Conservation (phyloP, 257 asterid species). For the Misopates orontium region DNA sequence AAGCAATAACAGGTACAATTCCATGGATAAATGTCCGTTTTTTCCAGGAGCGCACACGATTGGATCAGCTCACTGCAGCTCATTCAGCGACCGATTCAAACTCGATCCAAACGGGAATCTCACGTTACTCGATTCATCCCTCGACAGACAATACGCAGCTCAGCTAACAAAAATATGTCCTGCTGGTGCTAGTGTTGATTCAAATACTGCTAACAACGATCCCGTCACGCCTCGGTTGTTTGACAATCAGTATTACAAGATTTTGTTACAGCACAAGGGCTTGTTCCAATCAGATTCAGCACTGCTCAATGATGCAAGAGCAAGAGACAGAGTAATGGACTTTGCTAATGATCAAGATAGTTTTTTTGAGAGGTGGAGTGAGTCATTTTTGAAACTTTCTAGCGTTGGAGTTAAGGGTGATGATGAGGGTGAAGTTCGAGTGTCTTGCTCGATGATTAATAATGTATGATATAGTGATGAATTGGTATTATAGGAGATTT, state of each 20-base stretch:
- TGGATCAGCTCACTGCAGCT: slow-evolving; percentile 74
- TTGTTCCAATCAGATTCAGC: slow-evolving; percentile 77
- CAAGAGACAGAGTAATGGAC: slow-evolving; percentile 42
- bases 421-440: slow-evolving; percentile 57
- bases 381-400: slow-evolving; percentile 55
- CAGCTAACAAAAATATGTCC: slow-evolving; percentile 52
- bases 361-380: slow-evolving; percentile 58
- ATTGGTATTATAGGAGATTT: background rate
- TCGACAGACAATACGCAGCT: slow-evolving; percentile 55
- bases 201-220: slow-evolving; percentile 56
- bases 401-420: slow-evolving; percentile 50
- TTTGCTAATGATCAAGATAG: slow-evolving; percentile 49
- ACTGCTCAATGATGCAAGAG: slow-evolving; percentile 44
- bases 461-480: slow-evolving; percentile 26
- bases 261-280: slow-evolving; percentile 52
- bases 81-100: slow-evolving; percentile 64
- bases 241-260: slow-evolving; percentile 62
- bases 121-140: slow-evolving; percentile 49
- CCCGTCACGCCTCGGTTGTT: slow-evolving; percentile 56
- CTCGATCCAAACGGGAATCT: slow-evolving; percentile 56
- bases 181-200: slow-evolving; percentile 29
- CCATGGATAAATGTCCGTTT: no score
- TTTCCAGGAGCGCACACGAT: slow-evolving; percentile 79
- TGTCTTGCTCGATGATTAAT: slow-evolving; percentile 48
- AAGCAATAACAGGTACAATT: no score